Evolutionary conservation across 352 stramenopile species (phyloP).

Genomic region (Peronospora belbahrii): DNA sequence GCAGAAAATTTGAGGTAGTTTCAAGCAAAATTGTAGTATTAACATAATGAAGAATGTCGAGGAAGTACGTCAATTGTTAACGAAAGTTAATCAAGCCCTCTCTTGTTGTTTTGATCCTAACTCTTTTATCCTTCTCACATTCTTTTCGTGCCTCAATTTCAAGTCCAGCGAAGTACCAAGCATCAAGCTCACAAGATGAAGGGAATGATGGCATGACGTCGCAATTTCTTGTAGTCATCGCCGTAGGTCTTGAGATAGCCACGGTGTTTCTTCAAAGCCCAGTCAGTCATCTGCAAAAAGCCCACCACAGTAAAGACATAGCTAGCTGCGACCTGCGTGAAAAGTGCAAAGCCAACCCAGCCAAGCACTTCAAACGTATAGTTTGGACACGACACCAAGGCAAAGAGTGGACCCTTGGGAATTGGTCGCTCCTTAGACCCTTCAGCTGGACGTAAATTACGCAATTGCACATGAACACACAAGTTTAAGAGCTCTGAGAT

Average conservation of each 20-base stretch:
- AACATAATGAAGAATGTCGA: too few relatives aligned
- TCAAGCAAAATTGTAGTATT: too few relatives aligned
- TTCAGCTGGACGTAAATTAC: conserved; percentile 66
- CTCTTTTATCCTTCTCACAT: background rate
- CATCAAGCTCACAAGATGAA: conserved; percentile 56
- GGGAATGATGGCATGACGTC: conserved; percentile 77
- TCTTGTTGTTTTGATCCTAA: background rate
- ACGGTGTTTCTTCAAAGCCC: conserved; percentile 84
- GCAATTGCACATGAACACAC: conserved; percentile 78
- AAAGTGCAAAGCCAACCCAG: conserved; percentile 85
- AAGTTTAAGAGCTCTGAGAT: conserved; percentile 82
- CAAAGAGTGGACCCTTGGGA: conserved; percentile 67
- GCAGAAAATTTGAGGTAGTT: too few relatives aligned
- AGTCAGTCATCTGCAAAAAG: conserved; percentile 86
- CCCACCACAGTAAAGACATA: conserved; percentile 83
- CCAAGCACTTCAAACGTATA: conserved; percentile 87
- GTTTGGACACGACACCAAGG: conserved; percentile 85
- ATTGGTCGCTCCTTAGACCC: conserved; percentile 65
- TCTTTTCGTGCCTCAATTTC: background rate
- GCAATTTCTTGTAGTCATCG: conserved; percentile 84
- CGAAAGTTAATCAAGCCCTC: background rate
- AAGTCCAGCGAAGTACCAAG: background rate
- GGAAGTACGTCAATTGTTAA: background rate
- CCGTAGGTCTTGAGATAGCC: conserved; percentile 84
- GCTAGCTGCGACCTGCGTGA: conserved; percentile 75